A percentile compares a stretch with the other conserved stretches of the same genome.
These are phyloP conservation scores for Colletotrichum horii DNA, from an alignment of 2,329 filamentous ascomycete genomes.

Conservation along the genomic window DNA sequence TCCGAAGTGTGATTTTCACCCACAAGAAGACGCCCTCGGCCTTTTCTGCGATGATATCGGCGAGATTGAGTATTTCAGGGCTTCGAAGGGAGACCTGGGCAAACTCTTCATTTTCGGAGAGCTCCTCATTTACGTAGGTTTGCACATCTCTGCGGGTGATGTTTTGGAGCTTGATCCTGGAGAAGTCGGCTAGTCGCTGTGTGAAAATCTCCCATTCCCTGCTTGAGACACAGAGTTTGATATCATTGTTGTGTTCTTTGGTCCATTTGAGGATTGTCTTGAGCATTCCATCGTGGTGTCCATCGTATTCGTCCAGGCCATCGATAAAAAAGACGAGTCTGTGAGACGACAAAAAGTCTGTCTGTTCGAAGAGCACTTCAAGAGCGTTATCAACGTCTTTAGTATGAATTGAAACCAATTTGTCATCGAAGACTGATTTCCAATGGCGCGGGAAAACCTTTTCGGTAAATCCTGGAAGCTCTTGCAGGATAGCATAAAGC, in stretches of 20 bases:
- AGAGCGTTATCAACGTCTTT: background rate
- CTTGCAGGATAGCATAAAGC: background rate
- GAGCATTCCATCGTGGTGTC: background rate
- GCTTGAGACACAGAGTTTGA: background rate
- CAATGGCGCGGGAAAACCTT: background rate
- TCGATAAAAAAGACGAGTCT: background rate
- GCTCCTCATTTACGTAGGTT: background rate
- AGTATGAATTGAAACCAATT: background rate
- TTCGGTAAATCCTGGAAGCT: background rate
- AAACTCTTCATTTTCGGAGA: background rate
- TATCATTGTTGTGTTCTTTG: rapidly evolving
- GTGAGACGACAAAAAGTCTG: background rate
- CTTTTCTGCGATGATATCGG: background rate
- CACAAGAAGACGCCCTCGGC: background rate
- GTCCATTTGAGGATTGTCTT: background rate
- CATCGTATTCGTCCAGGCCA: background rate
- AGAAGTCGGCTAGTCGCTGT: background rate
- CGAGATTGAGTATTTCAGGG: background rate
- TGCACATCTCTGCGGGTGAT: background rate
- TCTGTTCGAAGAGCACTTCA: rapidly evolving
- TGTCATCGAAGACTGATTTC: background rate
- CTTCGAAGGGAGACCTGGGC: background rate
- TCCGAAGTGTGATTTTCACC: background rate
- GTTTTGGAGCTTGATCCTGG: background rate
- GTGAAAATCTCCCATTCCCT: background rate